Evolutionary conservation across 2,329 filamentous ascomycete species (phyloP).

Genomic region (Venturia oleaginea): DNA sequence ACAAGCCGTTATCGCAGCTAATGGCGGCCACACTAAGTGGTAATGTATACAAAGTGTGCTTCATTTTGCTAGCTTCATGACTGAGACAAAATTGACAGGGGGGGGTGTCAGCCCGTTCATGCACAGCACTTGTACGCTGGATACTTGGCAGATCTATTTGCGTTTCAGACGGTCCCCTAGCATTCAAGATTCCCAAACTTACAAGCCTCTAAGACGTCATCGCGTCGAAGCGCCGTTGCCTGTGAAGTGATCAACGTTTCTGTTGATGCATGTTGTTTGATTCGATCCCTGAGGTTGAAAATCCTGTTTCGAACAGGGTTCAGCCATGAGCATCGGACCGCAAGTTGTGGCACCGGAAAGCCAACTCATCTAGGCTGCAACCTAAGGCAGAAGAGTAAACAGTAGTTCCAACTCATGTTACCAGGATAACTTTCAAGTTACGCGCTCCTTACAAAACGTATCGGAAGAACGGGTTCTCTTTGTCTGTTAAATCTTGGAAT

Average conservation of each 20-base stretch:
- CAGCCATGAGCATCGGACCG: neutral
- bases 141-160: too few species aligned
- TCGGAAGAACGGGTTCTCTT: constrained; percentile 57
- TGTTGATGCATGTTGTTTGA: neutral
- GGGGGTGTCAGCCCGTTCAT: too few species aligned
- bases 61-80: too few species aligned
- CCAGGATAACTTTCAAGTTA: neutral
- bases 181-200: neutral
- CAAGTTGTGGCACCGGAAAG: too few species aligned
- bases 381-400: too few species aligned
- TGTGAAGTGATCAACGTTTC: neutral
- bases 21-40: too few species aligned
- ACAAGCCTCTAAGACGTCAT: neutral
- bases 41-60: too few species aligned
- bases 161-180: too few species aligned
- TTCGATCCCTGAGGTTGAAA: neutral
- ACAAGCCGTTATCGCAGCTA: too few species aligned
- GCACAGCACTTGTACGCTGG: too few species aligned
- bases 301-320: constrained; percentile 1
- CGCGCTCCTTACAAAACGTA: constrained; percentile 41
- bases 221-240: neutral
- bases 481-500: constrained; percentile 61
- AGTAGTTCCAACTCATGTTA: neutral
- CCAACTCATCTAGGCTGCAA: neutral
- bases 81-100: too few species aligned